phyloP scores from a whole-genome alignment of 2,329 filamentous ascomycete genomes.

The Chaetomiaceae sp. region DNA sequence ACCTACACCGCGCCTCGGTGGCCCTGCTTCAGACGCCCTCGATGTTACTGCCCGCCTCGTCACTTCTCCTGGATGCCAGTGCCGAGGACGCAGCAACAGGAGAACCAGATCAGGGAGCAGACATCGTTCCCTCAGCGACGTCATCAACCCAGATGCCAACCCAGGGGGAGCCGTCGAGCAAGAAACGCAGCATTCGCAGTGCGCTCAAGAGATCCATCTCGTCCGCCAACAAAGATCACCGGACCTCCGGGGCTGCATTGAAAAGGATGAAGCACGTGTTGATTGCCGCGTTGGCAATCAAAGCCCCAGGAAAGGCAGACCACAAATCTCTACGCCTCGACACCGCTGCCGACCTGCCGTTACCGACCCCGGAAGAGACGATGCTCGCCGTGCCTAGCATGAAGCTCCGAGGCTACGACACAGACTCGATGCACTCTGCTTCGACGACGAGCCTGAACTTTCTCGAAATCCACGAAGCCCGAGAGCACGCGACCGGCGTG shows the following conservation, averaged over 20 bases:
- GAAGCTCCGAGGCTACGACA: no score
- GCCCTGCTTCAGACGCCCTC: not conserved
- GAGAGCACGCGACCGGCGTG: slow-evolving; percentile 52
- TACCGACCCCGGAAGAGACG: not conserved
- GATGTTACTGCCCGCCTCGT: not conserved
- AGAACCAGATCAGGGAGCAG: not conserved
- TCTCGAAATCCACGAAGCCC: slow-evolving; percentile 47
- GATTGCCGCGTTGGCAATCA: not conserved
- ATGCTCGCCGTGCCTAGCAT: no score
- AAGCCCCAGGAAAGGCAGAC: not conserved
- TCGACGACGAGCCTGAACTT: slow-evolving; percentile 48
- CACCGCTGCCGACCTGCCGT: no score
- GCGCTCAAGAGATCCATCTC: slow-evolving; percentile 40
- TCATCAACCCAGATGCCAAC: not conserved
- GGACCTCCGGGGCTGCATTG: not conserved
- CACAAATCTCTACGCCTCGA: not conserved
- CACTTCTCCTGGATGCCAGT: no score
- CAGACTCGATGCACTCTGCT: slow-evolving; percentile 28
- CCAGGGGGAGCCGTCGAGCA: not conserved
- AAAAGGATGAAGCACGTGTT: slow-evolving; percentile 20
- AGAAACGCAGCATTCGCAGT: slow-evolving; percentile 45
- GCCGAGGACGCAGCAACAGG: no score
- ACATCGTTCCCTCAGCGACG: not conserved
- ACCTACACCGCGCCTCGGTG: not conserved
- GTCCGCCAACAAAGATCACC: slow-evolving; percentile 32